Conservation (phyloP, 495 filamentous ascomycete species). For the Penicillium steckii region DNA sequence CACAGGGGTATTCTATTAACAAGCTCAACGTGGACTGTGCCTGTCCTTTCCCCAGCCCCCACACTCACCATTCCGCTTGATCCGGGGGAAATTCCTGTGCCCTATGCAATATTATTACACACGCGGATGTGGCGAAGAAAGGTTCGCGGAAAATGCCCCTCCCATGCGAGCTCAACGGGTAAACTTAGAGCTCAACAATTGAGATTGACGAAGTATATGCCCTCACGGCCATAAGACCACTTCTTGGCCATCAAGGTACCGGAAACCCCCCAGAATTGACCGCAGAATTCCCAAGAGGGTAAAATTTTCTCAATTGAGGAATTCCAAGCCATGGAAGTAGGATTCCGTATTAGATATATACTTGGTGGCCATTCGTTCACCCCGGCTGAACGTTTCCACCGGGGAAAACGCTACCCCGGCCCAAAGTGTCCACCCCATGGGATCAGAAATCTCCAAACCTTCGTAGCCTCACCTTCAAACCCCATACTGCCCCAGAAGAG, state of each 20-base stretch:
- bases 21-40: constrained; percentile 7
- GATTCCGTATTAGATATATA: constrained; percentile 24
- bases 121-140: constrained; percentile 16
- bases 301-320: not conserved
- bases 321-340: constrained; percentile 9
- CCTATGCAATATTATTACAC: constrained; percentile 8
- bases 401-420: constrained; percentile 41
- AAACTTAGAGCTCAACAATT: constrained; percentile 4
- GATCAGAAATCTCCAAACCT: constrained; percentile 17
- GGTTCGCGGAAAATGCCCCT: constrained; percentile 7
- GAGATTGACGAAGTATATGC: not conserved
- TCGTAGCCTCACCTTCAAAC: constrained; percentile 23
- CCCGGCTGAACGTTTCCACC: constrained; percentile 28
- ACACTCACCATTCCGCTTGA: constrained; percentile 10
- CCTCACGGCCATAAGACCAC: not conserved
- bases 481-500: constrained; percentile 31
- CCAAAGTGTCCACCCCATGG: constrained; percentile 17
- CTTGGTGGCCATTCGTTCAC: constrained; percentile 12
- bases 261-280: not conserved
- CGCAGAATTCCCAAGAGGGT: not conserved
- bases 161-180: constrained; percentile 4
- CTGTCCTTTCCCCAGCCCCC: constrained; percentile 9
- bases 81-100: constrained; percentile 12
- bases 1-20: constrained; percentile 7
- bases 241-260: not conserved